Evolutionary conservation across 495 filamentous ascomycete species (phyloP).

Genomic region (Jackrogersella minutella): DNA sequence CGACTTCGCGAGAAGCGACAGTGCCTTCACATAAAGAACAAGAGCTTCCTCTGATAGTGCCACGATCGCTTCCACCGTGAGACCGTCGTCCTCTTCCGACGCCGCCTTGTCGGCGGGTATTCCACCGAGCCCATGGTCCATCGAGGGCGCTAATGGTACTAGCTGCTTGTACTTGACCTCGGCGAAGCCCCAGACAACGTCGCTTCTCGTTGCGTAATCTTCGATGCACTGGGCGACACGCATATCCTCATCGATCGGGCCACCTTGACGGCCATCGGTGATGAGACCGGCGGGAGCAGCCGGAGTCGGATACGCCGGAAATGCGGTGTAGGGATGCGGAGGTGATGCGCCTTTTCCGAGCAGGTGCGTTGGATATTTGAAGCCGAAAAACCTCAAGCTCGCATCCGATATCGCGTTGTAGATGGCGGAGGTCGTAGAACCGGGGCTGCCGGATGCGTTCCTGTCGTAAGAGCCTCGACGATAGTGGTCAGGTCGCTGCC

Average conservation of each 20-base stretch:
- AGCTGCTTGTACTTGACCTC: conserved; percentile 99
- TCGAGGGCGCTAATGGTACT: conserved; percentile 82
- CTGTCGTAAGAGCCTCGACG: conserved; percentile 82
- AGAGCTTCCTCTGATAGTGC: conserved; percentile 91
- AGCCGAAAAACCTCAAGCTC: conserved; percentile 81
- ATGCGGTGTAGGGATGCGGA: conserved; percentile 79
- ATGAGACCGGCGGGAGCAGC: conserved; percentile 63
- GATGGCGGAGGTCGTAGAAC: conserved; percentile 84
- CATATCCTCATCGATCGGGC: conserved; percentile 79
- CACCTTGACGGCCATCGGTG: conserved; percentile 69
- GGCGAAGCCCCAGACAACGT: conserved; percentile 95
- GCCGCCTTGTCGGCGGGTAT: conserved; percentile 55
- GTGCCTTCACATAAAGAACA: conserved; percentile 93
- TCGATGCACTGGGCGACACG: conserved; percentile 82
- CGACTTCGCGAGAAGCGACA: conserved; percentile 87
- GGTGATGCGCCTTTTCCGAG: conserved; percentile 77
- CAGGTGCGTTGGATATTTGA: conserved; percentile 72
- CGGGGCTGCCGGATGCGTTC: conserved; percentile 67
- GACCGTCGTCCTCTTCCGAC: conserved; percentile 66
- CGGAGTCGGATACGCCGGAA: conserved; percentile 81
- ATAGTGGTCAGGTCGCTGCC: conserved; percentile 64
- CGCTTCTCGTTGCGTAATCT: conserved; percentile 87
- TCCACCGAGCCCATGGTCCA: conserved; percentile 72
- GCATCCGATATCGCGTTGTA: conserved; percentile 95
- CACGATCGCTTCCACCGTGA: conserved; percentile 87